Evolutionary conservation across 2,329 filamentous ascomycete genomes (phyloP), one percentile per base, ranked within the genome.

Genomic region (Monilinia aucupariae): DNA sequence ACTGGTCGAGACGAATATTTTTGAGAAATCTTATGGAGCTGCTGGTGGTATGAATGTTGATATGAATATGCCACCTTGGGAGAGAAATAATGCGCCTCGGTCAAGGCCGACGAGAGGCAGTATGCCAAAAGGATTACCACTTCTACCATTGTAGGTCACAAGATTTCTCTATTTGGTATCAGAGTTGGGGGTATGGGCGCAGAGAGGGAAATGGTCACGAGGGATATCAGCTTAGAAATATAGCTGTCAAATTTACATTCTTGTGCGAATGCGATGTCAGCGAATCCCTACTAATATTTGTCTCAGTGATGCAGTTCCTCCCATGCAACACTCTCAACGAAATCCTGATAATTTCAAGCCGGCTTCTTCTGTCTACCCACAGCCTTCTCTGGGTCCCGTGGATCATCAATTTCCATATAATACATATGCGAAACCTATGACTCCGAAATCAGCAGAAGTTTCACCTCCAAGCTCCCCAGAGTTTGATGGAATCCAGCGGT

Each of bases 351-450:
- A 71, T 60, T 76, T 75, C 66, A 80, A 81, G 48, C 80, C 81
- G n/a, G 68, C 78, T 8, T 87, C 86, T 39, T 88, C 87, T 20
- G 68, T 85, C 53, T 88, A 89, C 72, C 85, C 85, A 52, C 80
- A 83, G 72, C 80, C 78, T 51, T 83, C 79, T 65, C 79, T 80
- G 17, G 66, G 62, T 55, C 56, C 68, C 52, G 62, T 65, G 10
- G 55, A 64, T 53, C 68, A 68, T 49, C 64, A 64, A 25, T 70
- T 71, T 60, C 64, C 66, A 32, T 49, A 56, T 10, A 62, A 62
- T 15, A 64, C 74, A 63, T 74, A 37, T 45, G 74, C 54, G 58
- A 67, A 54, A 65, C 68, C 64, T 50, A 74, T 70, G 69, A 75
- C 69, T 62, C 62, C 48, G 52, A 58, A 59, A 67, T 72, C 69